Evolutionary conservation across 345 rosid genomes (phyloP), one percentile per base, ranked within the genome.

Genomic region (Eucalyptus polyanthemos): DNA sequence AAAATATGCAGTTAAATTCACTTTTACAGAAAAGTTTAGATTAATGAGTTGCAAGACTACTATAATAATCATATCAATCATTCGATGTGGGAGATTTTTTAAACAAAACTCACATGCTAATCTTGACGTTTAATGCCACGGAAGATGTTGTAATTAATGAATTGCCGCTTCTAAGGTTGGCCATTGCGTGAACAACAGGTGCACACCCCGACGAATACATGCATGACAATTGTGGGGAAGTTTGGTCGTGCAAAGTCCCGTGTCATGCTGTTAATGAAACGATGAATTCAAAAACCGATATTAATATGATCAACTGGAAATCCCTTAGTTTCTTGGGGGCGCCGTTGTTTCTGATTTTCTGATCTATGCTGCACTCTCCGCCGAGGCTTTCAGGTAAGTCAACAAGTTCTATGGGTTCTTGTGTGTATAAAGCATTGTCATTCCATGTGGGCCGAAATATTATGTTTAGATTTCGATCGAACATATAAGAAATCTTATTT

Each of bases 1-100:
- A 67, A 53, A 53, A 31, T 67, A 67, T 31, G 3, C 1, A 15
- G 1, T 9, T 67, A 34, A 9, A 16, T 1, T 1, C 22, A 9
- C 53, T 50, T 67, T 4, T 0, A 2, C 3, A 0, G 2, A 9
- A 31, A 67, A 31, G 40, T 31, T 31, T 31, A 31, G 3, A 5
- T 31, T 4, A 16, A 67, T 31, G 11, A 67, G 6, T 9, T 67
- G 34, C 4, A 1, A 16, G 80, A 19, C 11, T n/a, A 67, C 42
- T 67, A 2, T 7, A 67, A 67, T 67, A 54, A 21, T 21, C 58
- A 67, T 67, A 31, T 31, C 11, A 31, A 72, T 34, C 17, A 37
- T 37, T 10, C 13, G 2, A 34, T 11, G 2, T 5, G 8, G 4
- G 45, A 72, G 7, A 51, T n/a, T 34, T 69, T 69, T 65, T 17